Evolutionary conservation across 306 rosid genomes (phyloP).

Genomic region (Morella rubra): DNA sequence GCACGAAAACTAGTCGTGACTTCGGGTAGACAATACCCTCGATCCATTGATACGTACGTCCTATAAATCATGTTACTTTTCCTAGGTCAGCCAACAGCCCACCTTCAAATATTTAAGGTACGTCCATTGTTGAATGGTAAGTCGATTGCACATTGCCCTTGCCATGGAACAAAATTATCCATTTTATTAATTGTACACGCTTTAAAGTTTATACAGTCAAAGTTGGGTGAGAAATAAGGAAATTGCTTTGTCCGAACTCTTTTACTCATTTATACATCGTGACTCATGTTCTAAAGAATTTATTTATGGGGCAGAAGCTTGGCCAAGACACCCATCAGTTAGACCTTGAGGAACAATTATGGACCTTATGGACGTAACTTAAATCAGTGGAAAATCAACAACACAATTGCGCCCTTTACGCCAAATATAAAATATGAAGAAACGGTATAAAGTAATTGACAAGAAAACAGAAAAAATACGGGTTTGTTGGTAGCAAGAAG

Average conservation of each 20-base stretch:
- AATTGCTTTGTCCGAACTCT: background rate
- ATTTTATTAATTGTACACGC: background rate
- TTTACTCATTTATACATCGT: background rate
- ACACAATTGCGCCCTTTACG: background rate
- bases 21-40: slow-evolving; percentile 13
- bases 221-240: slow-evolving; percentile 9
- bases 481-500: too few species aligned
- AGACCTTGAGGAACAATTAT: background rate
- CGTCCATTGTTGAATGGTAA: background rate
- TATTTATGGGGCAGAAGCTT: background rate
- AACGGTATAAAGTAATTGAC: too few species aligned
- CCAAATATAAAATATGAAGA: too few species aligned
- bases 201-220: background rate
- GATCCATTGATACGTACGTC: background rate
- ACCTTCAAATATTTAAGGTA: background rate
- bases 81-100: slow-evolving; percentile 2
- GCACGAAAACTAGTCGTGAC: background rate
- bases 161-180: background rate
- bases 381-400: background rate
- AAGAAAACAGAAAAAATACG: too few species aligned
- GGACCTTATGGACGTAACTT: background rate
- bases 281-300: background rate
- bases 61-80: background rate
- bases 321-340: background rate
- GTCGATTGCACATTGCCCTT: background rate